phyloP scores from a whole-genome alignment of 1,139 yeast genomes.

The Hyphopichia burtonii region DNA sequence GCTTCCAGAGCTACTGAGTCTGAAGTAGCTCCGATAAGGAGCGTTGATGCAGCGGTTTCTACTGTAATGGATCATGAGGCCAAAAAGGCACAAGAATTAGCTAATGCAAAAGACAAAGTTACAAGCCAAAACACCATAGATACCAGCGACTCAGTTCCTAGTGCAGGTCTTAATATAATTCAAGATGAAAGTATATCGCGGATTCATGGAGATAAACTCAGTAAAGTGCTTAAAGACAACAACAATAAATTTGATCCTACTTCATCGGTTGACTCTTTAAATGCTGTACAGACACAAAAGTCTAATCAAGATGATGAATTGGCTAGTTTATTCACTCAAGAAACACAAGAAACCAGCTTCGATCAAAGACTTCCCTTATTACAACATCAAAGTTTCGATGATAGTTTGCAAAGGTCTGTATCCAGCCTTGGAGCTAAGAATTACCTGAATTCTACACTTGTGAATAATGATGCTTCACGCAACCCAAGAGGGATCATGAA shows the following conservation, averaged over 20 bases:
- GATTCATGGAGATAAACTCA: too few relatives aligned
- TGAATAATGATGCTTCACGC: slow-evolving; percentile 2
- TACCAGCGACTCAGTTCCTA: neutral
- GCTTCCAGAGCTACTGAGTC: neutral
- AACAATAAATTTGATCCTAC: neutral
- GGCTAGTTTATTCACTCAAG: slow-evolving; percentile 19
- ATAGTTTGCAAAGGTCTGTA: slow-evolving; percentile 13
- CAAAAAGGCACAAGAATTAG: neutral
- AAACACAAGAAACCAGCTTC: slow-evolving; percentile 16
- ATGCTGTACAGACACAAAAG: neutral
- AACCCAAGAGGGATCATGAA: neutral
- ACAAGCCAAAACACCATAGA: neutral
- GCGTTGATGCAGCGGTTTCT: neutral
- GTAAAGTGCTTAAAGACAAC: too few relatives aligned
- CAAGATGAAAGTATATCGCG: too few relatives aligned
- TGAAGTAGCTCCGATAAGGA: slow-evolving; percentile 1
- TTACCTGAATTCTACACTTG: slow-evolving; percentile 3
- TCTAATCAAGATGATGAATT: slow-evolving; percentile 5
- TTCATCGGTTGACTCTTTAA: neutral
- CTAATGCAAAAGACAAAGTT: neutral
- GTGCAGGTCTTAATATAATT: neutral
- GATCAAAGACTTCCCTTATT: slow-evolving; percentile 34
- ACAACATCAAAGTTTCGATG: slow-evolving; percentile 24
- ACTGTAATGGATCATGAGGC: neutral
- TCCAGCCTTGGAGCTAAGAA: slow-evolving; percentile 7